A percentile compares a stretch with the other conserved stretches of the same genome.
Conservation (phyloP, 148 eudicot species). For the Euryodendron excelsum region DNA sequence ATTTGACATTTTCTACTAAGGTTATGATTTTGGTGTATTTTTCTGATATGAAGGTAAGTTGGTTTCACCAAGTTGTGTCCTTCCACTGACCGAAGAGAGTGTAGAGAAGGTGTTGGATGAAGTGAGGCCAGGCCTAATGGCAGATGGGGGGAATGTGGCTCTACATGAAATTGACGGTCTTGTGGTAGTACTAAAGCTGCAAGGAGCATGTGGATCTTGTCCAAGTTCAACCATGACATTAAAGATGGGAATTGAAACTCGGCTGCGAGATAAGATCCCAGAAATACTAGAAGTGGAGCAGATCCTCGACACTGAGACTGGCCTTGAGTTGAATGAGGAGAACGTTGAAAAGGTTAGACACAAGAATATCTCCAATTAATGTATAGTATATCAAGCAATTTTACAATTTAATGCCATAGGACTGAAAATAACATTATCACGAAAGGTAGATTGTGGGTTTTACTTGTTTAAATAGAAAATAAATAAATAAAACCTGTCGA, state of each 20-base stretch:
- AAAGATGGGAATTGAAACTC: conserved; percentile 79
- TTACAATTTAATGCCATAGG: not conserved
- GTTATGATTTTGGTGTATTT: not conserved
- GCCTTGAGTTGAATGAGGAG: conserved; percentile 82
- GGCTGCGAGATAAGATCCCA: conserved; percentile 86
- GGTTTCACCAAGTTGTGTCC: conserved; percentile 63
- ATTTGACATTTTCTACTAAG: not conserved
- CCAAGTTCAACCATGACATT: conserved; percentile 97
- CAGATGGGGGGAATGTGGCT: conserved; percentile 92
- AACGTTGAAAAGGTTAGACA: conserved; percentile 76
- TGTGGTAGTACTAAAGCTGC: conserved; percentile 77
- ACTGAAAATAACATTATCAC: not conserved
- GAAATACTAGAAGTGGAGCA: conserved; percentile 85
- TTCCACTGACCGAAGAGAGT: conserved; percentile 84
- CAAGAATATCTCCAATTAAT: not conserved
- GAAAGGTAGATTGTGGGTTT: not conserved
- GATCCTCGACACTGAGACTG: conserved; percentile 82
- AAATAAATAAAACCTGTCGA: too few species aligned
- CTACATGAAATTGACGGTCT: conserved; percentile 95
- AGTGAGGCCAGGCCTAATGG: conserved; percentile 90
- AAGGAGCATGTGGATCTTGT: conserved; percentile 98
- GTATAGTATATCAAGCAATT: too few species aligned
- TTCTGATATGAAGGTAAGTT: conserved; percentile 27
- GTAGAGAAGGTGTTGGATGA: conserved; percentile 90
- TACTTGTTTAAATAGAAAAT: not conserved